Conservation (phyloP, 495 filamentous ascomycete species). For the Talaromyces proteolyticus region DNA sequence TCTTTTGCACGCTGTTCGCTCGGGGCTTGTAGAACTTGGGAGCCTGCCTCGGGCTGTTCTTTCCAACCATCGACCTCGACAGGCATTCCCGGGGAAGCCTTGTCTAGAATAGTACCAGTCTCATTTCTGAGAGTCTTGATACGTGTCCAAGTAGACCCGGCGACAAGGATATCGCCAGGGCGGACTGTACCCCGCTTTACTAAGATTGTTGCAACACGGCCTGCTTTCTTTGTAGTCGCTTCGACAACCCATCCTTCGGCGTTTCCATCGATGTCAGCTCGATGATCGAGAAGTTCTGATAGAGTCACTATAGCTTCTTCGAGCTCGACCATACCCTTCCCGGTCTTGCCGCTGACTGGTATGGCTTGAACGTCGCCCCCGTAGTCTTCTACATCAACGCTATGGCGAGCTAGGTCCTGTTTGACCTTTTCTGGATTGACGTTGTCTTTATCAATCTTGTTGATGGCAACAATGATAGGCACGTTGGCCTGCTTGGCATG, state of each 20-base stretch:
- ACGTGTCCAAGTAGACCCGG: slow-evolving; percentile 77
- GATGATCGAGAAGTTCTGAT: slow-evolving; percentile 84
- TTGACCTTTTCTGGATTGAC: slow-evolving; percentile 78
- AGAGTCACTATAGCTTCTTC: slow-evolving; percentile 83
- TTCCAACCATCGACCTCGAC: slow-evolving; percentile 94
- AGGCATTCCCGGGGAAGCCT: slow-evolving; percentile 81
- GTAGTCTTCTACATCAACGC: slow-evolving; percentile 88
- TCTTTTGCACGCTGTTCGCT: slow-evolving; percentile 73
- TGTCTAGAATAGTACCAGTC: slow-evolving; percentile 62
- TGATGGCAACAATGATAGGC: slow-evolving; percentile 97
- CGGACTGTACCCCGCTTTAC: slow-evolving; percentile 82
- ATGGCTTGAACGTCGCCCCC: slow-evolving; percentile 94
- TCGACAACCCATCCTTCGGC: slow-evolving; percentile 95
- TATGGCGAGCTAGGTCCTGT: slow-evolving; percentile 75
- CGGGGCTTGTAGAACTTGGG: slow-evolving; percentile 76
- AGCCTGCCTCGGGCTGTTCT: slow-evolving; percentile 83
- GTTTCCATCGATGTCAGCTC: slow-evolving; percentile 68
- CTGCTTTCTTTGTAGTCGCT: slow-evolving; percentile 80
- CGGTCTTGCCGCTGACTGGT: slow-evolving; percentile 87
- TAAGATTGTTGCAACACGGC: slow-evolving; percentile 83
- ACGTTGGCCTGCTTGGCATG: slow-evolving; percentile 88
- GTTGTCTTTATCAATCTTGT: slow-evolving; percentile 88
- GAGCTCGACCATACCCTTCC: slow-evolving; percentile 83
- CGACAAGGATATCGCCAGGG: slow-evolving; percentile 78
- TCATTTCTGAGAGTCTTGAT: slow-evolving; percentile 82